Evolutionary conservation across 1,284 basidiomycete species (phyloP).

Genomic region (Pyrrhoderma noxium): DNA sequence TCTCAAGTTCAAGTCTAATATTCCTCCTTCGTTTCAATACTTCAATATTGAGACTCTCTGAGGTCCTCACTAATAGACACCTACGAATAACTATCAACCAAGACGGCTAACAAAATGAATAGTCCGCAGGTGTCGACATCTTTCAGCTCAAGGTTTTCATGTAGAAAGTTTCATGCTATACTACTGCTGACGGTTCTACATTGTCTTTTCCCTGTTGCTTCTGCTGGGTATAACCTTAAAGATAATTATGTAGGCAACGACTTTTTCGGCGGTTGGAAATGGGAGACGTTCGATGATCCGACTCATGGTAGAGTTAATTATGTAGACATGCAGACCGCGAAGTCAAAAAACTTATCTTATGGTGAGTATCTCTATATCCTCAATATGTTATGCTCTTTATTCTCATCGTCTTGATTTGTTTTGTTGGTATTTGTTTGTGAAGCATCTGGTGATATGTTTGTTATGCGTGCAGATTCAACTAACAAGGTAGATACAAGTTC

Average conservation of each 20-base stretch:
- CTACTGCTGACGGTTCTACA: not conserved
- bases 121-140: not conserved
- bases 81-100: no score
- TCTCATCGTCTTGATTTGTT: not conserved
- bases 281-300: slow-evolving; percentile 43
- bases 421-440: slow-evolving; percentile 36
- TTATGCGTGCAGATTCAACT: slow-evolving; percentile 44
- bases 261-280: slow-evolving; percentile 40
- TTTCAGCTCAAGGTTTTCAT: not conserved
- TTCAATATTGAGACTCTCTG: no score
- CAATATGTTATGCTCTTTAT: not conserved
- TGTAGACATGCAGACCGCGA: slow-evolving; percentile 34
- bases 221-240: slow-evolving; percentile 8
- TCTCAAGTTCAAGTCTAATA: no score
- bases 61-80: no score
- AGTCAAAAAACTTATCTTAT: slow-evolving; percentile 34
- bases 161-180: not conserved
- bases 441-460: slow-evolving; percentile 36
- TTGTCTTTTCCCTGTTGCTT: not conserved
- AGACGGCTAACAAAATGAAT: no score
- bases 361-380: slow-evolving; percentile 26
- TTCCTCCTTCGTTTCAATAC: no score
- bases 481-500: slow-evolving; percentile 27
- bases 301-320: slow-evolving; percentile 53
- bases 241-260: slow-evolving; percentile 34